Base-by-base conservation (phyloP, 164 flowering plant species). In the Magnolia kwangsiensis region DNA sequence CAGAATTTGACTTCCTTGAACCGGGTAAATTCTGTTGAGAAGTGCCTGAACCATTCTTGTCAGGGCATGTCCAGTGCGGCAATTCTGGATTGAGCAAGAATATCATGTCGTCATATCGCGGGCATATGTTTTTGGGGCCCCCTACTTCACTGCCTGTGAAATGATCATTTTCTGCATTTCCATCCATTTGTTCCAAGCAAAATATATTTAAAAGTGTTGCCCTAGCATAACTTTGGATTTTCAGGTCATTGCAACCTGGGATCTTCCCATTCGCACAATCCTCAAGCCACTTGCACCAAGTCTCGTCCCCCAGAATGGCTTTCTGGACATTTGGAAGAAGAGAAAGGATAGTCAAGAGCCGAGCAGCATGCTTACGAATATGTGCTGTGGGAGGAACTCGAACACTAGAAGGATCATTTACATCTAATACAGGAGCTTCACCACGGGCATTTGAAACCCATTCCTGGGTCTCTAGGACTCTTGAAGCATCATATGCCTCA, bases 401-500 rank as follows among this genome's bases (percentile, higher is more conserved):
- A 74, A 92, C 86, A 77, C 91, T 91, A 37, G 96, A 85, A 71
- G 89, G 79, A 82, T 87, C 90, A 81, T 84, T 87, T 24, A 66
- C 71, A 78, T 83, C 87, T 71, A 70, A 50, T 29, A 55, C 74
- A 61, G 87, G 67, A 51, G 88, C 59, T 64, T 85, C 93, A 75
- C 83, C 85, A 77, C 87, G 69, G 71, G 21, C 72, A 81, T 79
- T 83, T 77, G 85, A 58, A 45, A 50, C 84, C n/a, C 78, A 79
- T 31, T 88, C 92, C 69, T 84, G 89, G 50, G 85, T 82, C 78
- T 92, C 98, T 69, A 69, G 82, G 63, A 81, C 84, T 77, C 91
- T 88, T 69, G 98, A 94, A 78, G 98, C 99, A 87, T 92, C 93
- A 86, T 96, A 96, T 74, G 99, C 88, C 85, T 96, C 94, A 73